Evolutionary conservation across 805 yeast species (phyloP), one percentile per base, ranked within the genome.

Genomic region (Kockiozyma suomiensis): DNA sequence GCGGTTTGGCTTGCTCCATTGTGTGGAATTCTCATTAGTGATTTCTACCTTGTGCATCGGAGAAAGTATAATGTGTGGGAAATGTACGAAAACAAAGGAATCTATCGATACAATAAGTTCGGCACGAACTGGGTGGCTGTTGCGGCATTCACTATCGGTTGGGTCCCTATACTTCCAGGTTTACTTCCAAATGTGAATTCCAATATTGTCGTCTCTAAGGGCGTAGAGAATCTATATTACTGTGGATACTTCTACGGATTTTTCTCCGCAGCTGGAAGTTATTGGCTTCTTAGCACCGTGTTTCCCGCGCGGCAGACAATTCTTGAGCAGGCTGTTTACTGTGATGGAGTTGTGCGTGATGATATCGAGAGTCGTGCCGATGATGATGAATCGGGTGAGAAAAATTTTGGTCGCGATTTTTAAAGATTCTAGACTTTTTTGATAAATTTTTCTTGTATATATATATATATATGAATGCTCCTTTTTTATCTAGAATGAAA

Each of bases 1-100:
- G 80, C 96, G 0, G 90, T 88, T 13, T 89, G 90, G 79, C 76
- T 90, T 54, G 85, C 91, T 10, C 82, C 94, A 25, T 87, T 90
- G 71, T 90, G 93, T 5, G 96, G 96, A 66, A 87, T 86, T 35
- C 80, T 85, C 50, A 79, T 81, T 61, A 49, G 59, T 15, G 69
- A 66, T 41, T 63, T 47, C 48, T 64, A 50, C 48, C 23, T 59
- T 69, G 82, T 91, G 26, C 82, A 93, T 73, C 83, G 90, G 70
- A 96, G 96, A 41, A 79, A 79, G 70, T 70, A 90, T 65, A 76
- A 80, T 56, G 73, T 89, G 38, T 78, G 79, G 58, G 92, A 88
- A 68, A 76, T 91, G 65, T 91, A 68, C 26, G 68, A 66, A 74
- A 68, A 68, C 71, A 8, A 69, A 3, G 71, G 72, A 17, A 81